Evolutionary conservation across 1,139 yeast genomes (phyloP), one percentile per base, ranked within the genome.

Genomic region (Kodamaea plutei): DNA sequence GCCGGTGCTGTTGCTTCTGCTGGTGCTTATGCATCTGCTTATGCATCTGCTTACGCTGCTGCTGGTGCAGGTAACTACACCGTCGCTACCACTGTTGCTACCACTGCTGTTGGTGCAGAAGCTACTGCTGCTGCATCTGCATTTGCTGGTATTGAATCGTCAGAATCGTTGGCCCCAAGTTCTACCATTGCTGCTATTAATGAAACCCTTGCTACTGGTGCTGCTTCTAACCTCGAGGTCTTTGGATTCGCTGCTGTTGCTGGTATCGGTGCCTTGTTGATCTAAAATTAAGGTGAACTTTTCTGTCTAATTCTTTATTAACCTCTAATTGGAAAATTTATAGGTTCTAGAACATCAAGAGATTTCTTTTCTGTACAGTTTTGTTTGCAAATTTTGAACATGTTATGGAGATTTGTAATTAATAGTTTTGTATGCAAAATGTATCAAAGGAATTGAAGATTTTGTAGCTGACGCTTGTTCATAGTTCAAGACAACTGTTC

Each of bases 131-230:
- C 38, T 30, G 36, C 35, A 13, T 24, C 34, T 25, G 21, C 40
- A 47, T 88, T 84, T 48, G 71, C 79, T 24, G 73, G 61, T 55
- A 74, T 81, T 5, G 72, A n/a, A n/a, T n/a, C n/a, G n/a, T n/a
- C n/a, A n/a, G n/a, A n/a, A n/a, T n/a, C n/a, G n/a, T n/a, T 66
- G 68, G 78, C 84, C 56, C 12, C 27, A 3, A 37, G 30, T 21
- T 69, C 79, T 37, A 87, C 84, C 31, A 44, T 76, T 22, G 33
- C 73, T 26, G 58, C 60, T 33, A 41, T 41, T 24, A 69, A 72
- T 31, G 59, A 4, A 4, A 10, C 20, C 20, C n/a, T 71, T 20
- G 58, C 81, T 35, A 80, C 83, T 39, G 71, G 76, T 27, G 64
- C 76, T 29, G 31, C 26, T 20, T 34, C 33, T 25, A 40, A 38